Percentiles rank a stretch among this genome's conserved stretches.
phyloP scores from a whole-genome alignment of 1,139 yeast genomes.

The Magnusiomyces magnusii region DNA sequence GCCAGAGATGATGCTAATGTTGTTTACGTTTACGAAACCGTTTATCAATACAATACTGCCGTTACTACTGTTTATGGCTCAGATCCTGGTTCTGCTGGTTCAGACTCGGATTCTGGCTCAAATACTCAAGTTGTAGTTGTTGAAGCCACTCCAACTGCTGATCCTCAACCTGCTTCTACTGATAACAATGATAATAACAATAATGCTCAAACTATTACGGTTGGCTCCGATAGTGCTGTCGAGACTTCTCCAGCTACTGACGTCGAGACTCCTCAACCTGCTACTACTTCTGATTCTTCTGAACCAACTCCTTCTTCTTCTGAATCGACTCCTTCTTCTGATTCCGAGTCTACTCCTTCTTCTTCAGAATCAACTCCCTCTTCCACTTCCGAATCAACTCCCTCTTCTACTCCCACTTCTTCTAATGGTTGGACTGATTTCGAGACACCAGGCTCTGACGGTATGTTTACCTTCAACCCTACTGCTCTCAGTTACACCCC shows the following conservation, averaged over 20 bases:
- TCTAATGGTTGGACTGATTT: not conserved
- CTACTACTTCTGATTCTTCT: too few species aligned
- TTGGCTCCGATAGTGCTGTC: too few species aligned
- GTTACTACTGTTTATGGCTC: not conserved
- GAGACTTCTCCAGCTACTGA: too few species aligned
- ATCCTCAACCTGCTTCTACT: not conserved
- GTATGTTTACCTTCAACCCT: conserved; percentile 37
- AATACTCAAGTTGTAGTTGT: not conserved
- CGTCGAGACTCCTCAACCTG: too few species aligned
- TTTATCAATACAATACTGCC: not conserved
- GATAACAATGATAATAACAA: too few species aligned
- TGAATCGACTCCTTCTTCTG: not conserved
- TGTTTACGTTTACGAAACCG: not conserved
- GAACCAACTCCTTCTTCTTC: not conserved
- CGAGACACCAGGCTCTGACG: not conserved
- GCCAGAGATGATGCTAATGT: not conserved
- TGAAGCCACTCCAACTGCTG: not conserved
- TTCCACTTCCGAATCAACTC: not conserved
- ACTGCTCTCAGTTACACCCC: conserved; percentile 71
- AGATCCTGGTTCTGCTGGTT: not conserved
- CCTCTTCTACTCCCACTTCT: not conserved
- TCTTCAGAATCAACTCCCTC: too few species aligned
- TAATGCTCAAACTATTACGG: too few species aligned
- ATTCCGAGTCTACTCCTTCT: not conserved
- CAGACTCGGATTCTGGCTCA: not conserved